Conservation (phyloP, 108 stramenopile genomes). For the Seminavis robusta region DNA sequence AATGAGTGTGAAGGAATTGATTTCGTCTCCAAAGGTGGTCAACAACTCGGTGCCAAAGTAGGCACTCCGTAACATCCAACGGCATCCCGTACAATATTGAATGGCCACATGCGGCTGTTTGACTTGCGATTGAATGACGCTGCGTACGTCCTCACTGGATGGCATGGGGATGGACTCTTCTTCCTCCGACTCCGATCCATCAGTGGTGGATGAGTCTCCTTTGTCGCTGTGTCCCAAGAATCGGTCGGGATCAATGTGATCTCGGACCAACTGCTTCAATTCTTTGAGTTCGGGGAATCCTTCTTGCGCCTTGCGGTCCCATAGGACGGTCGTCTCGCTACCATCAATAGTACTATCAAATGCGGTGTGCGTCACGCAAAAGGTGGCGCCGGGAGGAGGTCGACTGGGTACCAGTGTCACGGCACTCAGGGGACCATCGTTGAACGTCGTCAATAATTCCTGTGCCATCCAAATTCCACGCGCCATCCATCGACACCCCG, state of each 20-base stretch:
- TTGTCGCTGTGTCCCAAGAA: conserved; percentile 77
- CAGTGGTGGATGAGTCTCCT: background rate
- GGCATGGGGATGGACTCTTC: conserved; percentile 3
- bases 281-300: conserved; percentile 81
- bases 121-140: background rate
- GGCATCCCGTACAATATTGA: conserved; percentile 15
- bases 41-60: conserved; percentile 41
- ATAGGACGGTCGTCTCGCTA: conserved; percentile 12
- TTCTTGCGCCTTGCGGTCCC: conserved; percentile 47
- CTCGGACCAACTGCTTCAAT: conserved; percentile 74
- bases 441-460: conserved; percentile 77
- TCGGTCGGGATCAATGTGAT: conserved; percentile 52
- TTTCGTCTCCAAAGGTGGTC: conserved; percentile 29
- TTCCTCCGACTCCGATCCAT: conserved; percentile 3
- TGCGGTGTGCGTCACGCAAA: background rate
- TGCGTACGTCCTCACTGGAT: conserved; percentile 4
- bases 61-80: conserved; percentile 31
- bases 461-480: conserved; percentile 74
- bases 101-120: conserved; percentile 11
- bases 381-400: conserved; percentile 22
- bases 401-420: conserved; percentile 52
- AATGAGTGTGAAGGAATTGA: conserved; percentile 37
- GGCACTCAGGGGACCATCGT: conserved; percentile 35
- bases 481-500: conserved; percentile 81
- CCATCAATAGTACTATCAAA: background rate